Conservation (phyloP, 169 alveolate species). For the Eimeria necatrix region DNA sequence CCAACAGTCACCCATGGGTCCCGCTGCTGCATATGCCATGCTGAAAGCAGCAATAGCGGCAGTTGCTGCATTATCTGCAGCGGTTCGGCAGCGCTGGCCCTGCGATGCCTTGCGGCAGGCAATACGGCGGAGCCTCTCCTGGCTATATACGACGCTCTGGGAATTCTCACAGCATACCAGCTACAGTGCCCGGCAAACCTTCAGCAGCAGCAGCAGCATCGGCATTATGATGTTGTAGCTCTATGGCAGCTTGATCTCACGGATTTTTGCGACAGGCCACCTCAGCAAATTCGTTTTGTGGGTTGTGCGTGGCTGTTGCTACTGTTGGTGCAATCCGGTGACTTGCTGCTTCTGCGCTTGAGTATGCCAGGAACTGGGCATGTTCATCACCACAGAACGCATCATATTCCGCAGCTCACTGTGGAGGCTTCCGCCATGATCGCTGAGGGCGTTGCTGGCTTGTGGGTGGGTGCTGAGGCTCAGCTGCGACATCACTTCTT, state of each 20-base stretch:
- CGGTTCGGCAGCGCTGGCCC: slow-evolving; percentile 21
- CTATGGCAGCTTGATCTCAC: slow-evolving; percentile 58
- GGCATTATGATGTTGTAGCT: slow-evolving; percentile 35
- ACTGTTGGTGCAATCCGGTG: slow-evolving; percentile 39
- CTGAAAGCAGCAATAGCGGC: slow-evolving; percentile 25
- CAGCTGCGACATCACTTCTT: slow-evolving; percentile 47
- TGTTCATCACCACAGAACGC: neutral
- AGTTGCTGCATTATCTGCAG: slow-evolving; percentile 37
- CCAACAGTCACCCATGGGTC: slow-evolving; percentile 39
- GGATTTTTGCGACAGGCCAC: slow-evolving; percentile 62
- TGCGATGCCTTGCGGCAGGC: slow-evolving; percentile 36
- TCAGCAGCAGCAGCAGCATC: slow-evolving; percentile 37
- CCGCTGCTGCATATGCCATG: slow-evolving; percentile 21
- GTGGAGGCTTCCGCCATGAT: slow-evolving; percentile 27
- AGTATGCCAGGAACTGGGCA: neutral
- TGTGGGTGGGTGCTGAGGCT: slow-evolving; percentile 66
- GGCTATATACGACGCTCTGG: slow-evolving; percentile 70
- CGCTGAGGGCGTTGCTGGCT: slow-evolving; percentile 53
- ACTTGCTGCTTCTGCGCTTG: slow-evolving; percentile 54
- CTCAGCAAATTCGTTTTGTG: slow-evolving; percentile 59
- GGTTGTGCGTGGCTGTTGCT: slow-evolving; percentile 66
- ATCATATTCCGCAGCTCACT: slow-evolving; percentile 51
- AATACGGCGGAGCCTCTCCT: slow-evolving; percentile 25
- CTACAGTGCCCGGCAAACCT: slow-evolving; percentile 39
- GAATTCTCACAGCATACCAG: slow-evolving; percentile 64